These are phyloP conservation scores for Pseudotsuga menziesii DNA, from an alignment of 75 land plant species.

Conservation along the genomic window DNA sequence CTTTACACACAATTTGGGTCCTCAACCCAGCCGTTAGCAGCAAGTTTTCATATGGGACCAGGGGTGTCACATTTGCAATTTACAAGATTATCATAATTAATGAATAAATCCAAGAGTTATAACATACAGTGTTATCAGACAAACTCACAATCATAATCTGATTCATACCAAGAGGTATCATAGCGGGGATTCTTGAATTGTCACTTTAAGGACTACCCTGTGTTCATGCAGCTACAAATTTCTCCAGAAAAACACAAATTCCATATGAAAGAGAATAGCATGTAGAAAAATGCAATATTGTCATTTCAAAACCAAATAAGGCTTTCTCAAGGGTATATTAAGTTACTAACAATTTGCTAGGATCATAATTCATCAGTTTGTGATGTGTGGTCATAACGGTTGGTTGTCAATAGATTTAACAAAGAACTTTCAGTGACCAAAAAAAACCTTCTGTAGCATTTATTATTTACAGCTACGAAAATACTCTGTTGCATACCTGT, in stretches of 20 bases:
- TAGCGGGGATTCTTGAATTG: too few relatives aligned
- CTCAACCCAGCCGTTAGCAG: too few relatives aligned
- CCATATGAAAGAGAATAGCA: not conserved
- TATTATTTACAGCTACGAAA: constrained; percentile 1
- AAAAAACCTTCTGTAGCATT: not conserved
- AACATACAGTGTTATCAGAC: too few relatives aligned
- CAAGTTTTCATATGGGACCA: too few relatives aligned
- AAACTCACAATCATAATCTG: too few relatives aligned
- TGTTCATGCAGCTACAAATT: too few relatives aligned
- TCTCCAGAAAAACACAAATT: not conserved
- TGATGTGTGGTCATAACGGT: not conserved
- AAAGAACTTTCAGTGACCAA: not conserved
- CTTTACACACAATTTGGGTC: too few relatives aligned
- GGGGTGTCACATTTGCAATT: too few relatives aligned
- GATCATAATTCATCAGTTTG: not conserved
- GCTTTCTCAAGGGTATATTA: not conserved
- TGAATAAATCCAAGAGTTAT: too few relatives aligned
- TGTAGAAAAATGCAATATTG: not conserved
- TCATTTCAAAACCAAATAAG: not conserved
- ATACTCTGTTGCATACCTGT: not conserved
- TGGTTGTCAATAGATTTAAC: not conserved
- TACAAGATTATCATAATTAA: too few relatives aligned
- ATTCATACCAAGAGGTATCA: too few relatives aligned
- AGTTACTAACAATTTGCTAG: not conserved
- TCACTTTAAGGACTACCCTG: too few relatives aligned